Percentiles rank a stretch among this genome's conserved stretches.
Conservation (phyloP, 805 yeast genomes). For the Priceomyces castillae region DNA sequence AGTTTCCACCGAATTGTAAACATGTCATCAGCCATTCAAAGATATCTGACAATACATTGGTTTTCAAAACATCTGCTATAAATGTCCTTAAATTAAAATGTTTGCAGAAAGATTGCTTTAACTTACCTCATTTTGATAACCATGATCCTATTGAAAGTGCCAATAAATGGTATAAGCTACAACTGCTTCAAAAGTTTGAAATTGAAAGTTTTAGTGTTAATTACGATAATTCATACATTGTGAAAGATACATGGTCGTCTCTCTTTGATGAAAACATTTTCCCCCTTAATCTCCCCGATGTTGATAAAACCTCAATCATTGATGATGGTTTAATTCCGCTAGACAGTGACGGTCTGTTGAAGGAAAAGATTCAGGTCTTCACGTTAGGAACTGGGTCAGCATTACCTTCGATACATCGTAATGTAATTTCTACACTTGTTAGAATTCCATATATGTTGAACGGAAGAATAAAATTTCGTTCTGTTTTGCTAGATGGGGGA, state of each 20-base stretch:
- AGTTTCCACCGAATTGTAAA: constrained; percentile 49
- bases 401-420: constrained; percentile 77
- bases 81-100: constrained; percentile 57
- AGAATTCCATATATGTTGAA: constrained; percentile 54
- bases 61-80: constrained; percentile 54
- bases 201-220: constrained; percentile 23
- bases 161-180: constrained; percentile 20
- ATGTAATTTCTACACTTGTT: constrained; percentile 77
- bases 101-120: constrained; percentile 44
- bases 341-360: constrained; percentile 21
- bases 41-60: constrained; percentile 59
- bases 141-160: constrained; percentile 13
- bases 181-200: constrained; percentile 28
- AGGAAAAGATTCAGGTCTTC: constrained; percentile 60
- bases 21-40: constrained; percentile 76
- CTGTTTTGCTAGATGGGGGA: constrained; percentile 86
- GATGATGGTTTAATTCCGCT: constrained; percentile 20
- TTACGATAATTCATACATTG: constrained; percentile 18
- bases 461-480: constrained; percentile 29
- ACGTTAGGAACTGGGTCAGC: constrained; percentile 95
- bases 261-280: constrained; percentile 30
- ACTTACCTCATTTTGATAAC: constrained; percentile 34
- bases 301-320: constrained; percentile 16
- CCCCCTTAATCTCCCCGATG: constrained; percentile 15
- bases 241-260: constrained; percentile 24